Percentiles rank a stretch among this genome's conserved stretches.
Evolutionary conservation across 225 moss, liverwort and hornwort species (phyloP).

Genomic region (Pleurozium schreberi): DNA sequence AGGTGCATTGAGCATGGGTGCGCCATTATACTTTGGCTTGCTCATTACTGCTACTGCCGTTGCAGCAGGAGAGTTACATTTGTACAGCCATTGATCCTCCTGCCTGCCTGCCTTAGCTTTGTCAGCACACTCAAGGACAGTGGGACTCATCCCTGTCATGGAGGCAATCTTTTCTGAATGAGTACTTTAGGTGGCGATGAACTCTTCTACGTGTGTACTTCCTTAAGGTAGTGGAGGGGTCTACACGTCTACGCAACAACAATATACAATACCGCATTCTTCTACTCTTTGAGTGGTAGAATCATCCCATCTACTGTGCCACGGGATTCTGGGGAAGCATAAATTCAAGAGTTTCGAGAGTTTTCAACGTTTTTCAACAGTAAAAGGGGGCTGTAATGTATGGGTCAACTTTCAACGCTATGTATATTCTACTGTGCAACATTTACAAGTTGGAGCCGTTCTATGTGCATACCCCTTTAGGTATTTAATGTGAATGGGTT

Average conservation of each 20-base stretch:
- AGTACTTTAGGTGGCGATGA: neutral
- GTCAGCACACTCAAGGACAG: conserved; percentile 6
- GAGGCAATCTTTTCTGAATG: conserved; percentile 3
- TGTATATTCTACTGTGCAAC: neutral
- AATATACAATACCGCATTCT: neutral
- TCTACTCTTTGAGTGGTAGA: neutral
- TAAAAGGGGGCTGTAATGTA: neutral
- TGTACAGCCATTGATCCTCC: conserved; percentile 3
- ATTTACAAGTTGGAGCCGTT: neutral
- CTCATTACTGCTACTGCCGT: conserved; percentile 9
- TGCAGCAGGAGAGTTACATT: conserved; percentile 10
- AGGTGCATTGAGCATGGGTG: conserved; percentile 17
- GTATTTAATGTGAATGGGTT: neutral
- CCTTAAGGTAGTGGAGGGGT: neutral
- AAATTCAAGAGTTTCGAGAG: neutral
- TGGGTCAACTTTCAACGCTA: too few species aligned
- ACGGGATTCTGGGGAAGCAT: neutral
- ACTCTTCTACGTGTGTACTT: neutral
- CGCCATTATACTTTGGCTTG: conserved; percentile 6
- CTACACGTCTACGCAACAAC: neutral
- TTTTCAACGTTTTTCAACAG: neutral
- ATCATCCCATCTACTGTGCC: neutral
- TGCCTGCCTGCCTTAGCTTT: neutral
- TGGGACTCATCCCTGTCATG: neutral
- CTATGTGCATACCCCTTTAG: neutral